Percentiles rank a stretch among this genome's conserved stretches.
Evolutionary conservation across 2,329 filamentous ascomycete species (phyloP).

Genomic region (Penicillium sclerotigenum): DNA sequence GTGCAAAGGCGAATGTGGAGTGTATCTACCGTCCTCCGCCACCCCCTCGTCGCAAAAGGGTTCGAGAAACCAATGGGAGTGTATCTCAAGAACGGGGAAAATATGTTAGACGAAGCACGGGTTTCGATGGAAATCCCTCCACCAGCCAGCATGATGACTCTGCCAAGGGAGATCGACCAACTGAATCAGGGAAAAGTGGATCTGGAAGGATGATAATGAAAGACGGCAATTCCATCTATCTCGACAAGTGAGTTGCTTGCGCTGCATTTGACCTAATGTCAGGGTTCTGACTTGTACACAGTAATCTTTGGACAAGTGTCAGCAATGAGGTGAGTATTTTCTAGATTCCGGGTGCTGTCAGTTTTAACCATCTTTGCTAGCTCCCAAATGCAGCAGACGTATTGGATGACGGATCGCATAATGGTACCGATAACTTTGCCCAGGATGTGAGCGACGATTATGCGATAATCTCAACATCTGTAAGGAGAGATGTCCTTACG

Average conservation of each 20-base stretch:
- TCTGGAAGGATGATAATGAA: slow-evolving; percentile 24
- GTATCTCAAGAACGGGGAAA: slow-evolving; percentile 12
- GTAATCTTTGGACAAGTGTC: slow-evolving; percentile 22
- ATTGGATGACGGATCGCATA: slow-evolving; percentile 12
- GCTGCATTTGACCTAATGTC: not conserved
- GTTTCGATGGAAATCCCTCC: not conserved
- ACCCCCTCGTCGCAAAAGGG: slow-evolving; percentile 27
- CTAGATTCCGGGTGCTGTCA: not conserved
- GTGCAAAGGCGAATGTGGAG: slow-evolving; percentile 38
- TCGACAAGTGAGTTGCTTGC: slow-evolving; percentile 22
- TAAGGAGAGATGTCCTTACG: not conserved
- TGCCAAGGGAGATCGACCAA: too few species aligned
- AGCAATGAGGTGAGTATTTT: slow-evolving; percentile 18
- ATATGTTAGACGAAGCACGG: not conserved
- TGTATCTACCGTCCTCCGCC: slow-evolving; percentile 36
- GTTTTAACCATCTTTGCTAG: slow-evolving; percentile 9
- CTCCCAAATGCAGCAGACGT: slow-evolving; percentile 23
- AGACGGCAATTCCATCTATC: slow-evolving; percentile 24
- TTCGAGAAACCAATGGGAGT: slow-evolving; percentile 3
- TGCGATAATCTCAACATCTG: slow-evolving; percentile 12
- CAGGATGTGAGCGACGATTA: slow-evolving; percentile 13
- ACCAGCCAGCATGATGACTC: not conserved
- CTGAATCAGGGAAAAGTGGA: not conserved
- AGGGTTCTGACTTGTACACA: slow-evolving; percentile 3
- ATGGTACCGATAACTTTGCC: slow-evolving; percentile 2